Evolutionary conservation across 176 grass and related monocot species (phyloP).

Genomic region (Microstegium vimineum): DNA sequence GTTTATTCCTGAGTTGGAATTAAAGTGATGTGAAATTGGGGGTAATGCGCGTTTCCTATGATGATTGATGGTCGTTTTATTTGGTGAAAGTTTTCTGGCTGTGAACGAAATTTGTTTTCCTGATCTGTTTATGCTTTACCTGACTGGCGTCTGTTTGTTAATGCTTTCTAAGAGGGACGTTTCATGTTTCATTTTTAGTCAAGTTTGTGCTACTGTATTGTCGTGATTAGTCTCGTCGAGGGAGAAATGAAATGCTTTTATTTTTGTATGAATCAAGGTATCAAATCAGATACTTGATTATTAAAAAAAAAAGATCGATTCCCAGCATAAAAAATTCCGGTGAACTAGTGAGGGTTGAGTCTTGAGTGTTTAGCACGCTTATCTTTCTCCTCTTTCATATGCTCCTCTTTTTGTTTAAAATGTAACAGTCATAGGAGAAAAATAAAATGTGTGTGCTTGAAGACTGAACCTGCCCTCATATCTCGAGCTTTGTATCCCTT

Average conservation of each 20-base stretch:
- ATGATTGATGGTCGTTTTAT: background rate
- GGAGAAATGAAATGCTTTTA: background rate
- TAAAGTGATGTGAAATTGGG: background rate
- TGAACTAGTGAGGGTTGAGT: background rate
- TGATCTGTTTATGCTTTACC: background rate
- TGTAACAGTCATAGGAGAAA: background rate
- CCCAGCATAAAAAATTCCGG: background rate
- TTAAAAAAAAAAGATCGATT: background rate
- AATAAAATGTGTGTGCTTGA: constrained; percentile 6
- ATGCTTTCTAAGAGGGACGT: background rate
- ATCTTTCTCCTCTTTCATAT: background rate
- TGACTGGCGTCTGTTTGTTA: background rate
- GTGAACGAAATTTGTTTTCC: background rate
- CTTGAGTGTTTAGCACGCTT: background rate
- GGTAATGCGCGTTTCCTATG: background rate
- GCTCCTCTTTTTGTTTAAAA: background rate
- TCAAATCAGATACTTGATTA: background rate
- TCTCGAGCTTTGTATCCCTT: background rate
- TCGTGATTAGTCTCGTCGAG: background rate
- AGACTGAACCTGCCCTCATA: background rate
- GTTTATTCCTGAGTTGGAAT: background rate
- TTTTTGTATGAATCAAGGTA: background rate
- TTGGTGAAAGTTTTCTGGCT: background rate
- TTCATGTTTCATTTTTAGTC: background rate
- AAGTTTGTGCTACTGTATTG: background rate